A percentile compares a stretch with the other conserved stretches of the same genome.
Evolutionary conservation across 129 eudicot species (phyloP).

Genomic region (Flaveria robusta): DNA sequence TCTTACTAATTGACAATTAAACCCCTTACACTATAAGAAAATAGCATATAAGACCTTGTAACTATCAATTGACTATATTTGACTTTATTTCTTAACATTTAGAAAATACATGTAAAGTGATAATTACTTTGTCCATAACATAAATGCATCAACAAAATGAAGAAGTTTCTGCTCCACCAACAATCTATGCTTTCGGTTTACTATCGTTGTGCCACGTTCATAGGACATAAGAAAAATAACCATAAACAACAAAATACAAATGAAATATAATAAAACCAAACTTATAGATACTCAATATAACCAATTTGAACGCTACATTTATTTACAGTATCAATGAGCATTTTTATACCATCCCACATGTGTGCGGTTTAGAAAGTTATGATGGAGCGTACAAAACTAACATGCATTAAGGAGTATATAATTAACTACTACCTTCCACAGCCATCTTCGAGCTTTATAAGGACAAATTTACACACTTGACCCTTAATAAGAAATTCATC

Average conservation of each 20-base stretch:
- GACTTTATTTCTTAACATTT: no score
- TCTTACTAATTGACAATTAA: no score
- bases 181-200: conserved; percentile 78
- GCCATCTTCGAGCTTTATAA: conserved; percentile 94
- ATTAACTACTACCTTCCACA: conserved; percentile 82
- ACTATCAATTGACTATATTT: no score
- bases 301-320: not conserved
- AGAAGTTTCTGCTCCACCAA: conserved; percentile 93
- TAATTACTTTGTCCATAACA: conserved; percentile 95
- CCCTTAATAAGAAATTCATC: conserved; percentile 89
- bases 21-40: no score
- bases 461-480: conserved; percentile 96
- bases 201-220: conserved; percentile 65
- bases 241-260: not conserved
- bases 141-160: conserved; percentile 96
- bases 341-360: not conserved
- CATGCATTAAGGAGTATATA: conserved; percentile 7
- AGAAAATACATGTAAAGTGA: conserved; percentile 9
- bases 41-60: no score
- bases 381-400: conserved; percentile 14
- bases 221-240: conserved; percentile 28
- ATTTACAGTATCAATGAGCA: not conserved
- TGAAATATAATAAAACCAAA: not conserved
- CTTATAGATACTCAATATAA: no score
- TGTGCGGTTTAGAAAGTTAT: not conserved